Conservation (phyloP, 257 asterid genomes). For the Henckelia pumila region DNA sequence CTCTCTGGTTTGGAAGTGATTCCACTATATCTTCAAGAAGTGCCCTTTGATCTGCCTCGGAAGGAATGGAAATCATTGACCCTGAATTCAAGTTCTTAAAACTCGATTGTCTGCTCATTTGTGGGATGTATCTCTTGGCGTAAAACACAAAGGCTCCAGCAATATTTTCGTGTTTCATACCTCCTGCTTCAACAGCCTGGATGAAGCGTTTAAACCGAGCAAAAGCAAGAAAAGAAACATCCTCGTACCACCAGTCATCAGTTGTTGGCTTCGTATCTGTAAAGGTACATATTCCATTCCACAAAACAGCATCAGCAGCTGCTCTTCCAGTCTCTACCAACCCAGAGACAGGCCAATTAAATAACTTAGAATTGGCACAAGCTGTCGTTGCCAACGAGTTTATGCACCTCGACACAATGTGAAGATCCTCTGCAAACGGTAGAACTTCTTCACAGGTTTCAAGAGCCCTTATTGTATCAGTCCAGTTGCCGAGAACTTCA, state of each 20-base stretch:
- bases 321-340: constrained; percentile 25
- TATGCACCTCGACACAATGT: constrained; percentile 72
- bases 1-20: constrained; percentile 55
- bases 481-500: constrained; percentile 67
- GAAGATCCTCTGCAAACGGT: constrained; percentile 65
- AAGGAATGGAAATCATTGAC: constrained; percentile 57
- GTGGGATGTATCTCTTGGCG: constrained; percentile 75
- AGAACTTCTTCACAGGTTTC: constrained; percentile 82
- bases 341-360: constrained; percentile 54
- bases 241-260: constrained; percentile 93
- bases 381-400: constrained; percentile 74
- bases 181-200: constrained; percentile 63
- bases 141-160: constrained; percentile 70
- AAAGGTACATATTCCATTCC: constrained; percentile 63
- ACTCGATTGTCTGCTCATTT: constrained; percentile 72
- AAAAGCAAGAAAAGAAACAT: constrained; percentile 69
- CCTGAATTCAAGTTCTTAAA: constrained; percentile 51
- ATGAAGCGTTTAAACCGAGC: constrained; percentile 65
- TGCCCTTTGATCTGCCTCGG: constrained; percentile 73
- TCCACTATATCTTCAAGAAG: constrained; percentile 82
- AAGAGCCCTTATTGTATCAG: constrained; percentile 74
- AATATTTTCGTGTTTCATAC: constrained; percentile 59
- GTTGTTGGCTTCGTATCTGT: constrained; percentile 19
- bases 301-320: constrained; percentile 28
- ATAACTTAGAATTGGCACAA: constrained; percentile 58